Conservation (phyloP, 2,329 filamentous ascomycete genomes). For the Aspergillus quadricinctus region DNA sequence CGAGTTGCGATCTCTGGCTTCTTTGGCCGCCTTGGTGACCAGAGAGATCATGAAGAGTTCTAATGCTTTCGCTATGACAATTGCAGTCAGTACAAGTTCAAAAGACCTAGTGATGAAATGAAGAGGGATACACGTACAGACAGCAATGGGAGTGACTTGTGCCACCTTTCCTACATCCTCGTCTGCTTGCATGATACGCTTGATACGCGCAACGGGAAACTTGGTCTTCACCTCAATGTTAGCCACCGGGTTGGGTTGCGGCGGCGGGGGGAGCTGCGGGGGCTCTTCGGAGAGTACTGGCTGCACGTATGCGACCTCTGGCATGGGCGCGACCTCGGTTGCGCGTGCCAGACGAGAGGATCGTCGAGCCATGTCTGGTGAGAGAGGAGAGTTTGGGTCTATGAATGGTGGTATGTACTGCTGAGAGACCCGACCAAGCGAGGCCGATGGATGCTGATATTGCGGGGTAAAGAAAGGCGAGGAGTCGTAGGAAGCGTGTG, state of each 20-base stretch:
- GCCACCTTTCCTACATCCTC: slow-evolving; percentile 98
- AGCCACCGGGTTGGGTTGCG: slow-evolving; percentile 37
- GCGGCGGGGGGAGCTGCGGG: slow-evolving; percentile 7
- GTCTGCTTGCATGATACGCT: slow-evolving; percentile 98
- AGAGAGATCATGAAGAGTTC: slow-evolving; percentile 97
- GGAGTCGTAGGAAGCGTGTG: slow-evolving; percentile 43
- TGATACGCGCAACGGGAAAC: slow-evolving; percentile 95
- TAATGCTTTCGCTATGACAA: slow-evolving; percentile 71
- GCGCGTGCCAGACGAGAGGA: slow-evolving; percentile 34
- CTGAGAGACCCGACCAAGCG: slow-evolving; percentile 26
- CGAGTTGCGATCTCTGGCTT: slow-evolving; percentile 75
- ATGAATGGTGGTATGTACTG: slow-evolving; percentile 34
- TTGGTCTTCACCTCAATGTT: slow-evolving; percentile 81
- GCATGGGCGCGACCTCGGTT: slow-evolving; percentile 25
- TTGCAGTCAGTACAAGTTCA: neutral
- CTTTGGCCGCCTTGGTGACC: slow-evolving; percentile 79
- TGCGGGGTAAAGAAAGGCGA: slow-evolving; percentile 43
- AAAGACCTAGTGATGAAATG: neutral
- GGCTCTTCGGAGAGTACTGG: slow-evolving; percentile 19
- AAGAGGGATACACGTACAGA: slow-evolving; percentile 52
- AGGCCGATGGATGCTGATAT: slow-evolving; percentile 24
- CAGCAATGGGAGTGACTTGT: slow-evolving; percentile 93
- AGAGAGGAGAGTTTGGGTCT: slow-evolving; percentile 14
- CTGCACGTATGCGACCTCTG: slow-evolving; percentile 21
- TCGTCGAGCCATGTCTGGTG: slow-evolving; percentile 40